Base-by-base conservation (phyloP, 2,329 filamentous ascomycete genomes). In the Triangularia verruculosa region DNA sequence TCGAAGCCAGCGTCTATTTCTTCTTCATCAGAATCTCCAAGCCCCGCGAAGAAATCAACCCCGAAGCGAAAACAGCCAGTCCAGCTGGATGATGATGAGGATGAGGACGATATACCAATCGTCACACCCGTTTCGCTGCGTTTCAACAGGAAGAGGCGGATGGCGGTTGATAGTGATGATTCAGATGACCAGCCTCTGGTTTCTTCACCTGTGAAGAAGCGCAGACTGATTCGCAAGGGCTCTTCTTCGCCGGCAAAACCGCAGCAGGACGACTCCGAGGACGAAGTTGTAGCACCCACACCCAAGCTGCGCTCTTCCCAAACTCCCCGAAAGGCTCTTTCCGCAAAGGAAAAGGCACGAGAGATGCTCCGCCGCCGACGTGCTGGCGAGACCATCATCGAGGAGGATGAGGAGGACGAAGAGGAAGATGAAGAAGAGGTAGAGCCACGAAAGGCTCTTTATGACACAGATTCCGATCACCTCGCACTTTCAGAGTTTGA, bases 381-480 rank as follows among this genome's bases (percentile, higher is more conserved):
- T 25, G 73, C 73, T 13, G 72, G 74, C 4, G 72, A 74, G 25
- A 62, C 68, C 6, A 70, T 71, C 1, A 64, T 70, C 7, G 66
- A 70, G n/a, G 67, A 62, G 32, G 64, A 63, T 0, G 61, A 57
- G 2, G 32, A 60, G 3, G 54, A 61, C 22, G 58, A 61, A 27
- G 58, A 60, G 2, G 64, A 69, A 1, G 65, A 67, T 2, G 39
- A 57, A 2, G 61, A 64, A 27, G 68, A 67, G 15, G 64, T 61
- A 15, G 60, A 63, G 56, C 59, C 59, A 8, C 34, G 11, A 3
- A 67, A 56, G 34, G 70, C 67, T 0, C 61, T 74, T 0, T 76
- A 76, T 57, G 74, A 76, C 63, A 71, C 68, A 2, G 73, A 75
- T 39, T 69, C 73, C 2, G 71, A 74, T 9, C 58, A 70, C 28